Base-by-base conservation (phyloP, 1,284 basidiomycete genomes). In the Phellopilus nigrolimitatus region DNA sequence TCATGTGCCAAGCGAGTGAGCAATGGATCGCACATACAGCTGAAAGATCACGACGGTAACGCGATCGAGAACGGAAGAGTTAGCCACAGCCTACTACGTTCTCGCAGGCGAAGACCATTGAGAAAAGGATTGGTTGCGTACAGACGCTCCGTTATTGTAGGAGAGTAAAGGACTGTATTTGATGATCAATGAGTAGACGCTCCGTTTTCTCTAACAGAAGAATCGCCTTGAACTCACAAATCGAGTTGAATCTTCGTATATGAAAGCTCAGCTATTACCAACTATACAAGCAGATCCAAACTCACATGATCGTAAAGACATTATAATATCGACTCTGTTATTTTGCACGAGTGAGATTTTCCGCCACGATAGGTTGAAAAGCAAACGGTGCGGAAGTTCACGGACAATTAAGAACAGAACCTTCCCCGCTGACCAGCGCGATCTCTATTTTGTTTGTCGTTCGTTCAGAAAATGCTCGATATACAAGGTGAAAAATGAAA, bases 301-400 rank as follows among this genome's bases (percentile, higher is more conserved):
- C 51, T 36, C 40, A 53, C 51, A 49, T 27, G 37, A 53, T 40
- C 3, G 39, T 47, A 28, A 53, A 53, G 1, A 53, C 36, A 40
- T 53, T 53, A 48, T 53, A 53, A 53, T 53, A 53, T 53, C 51
- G 45, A 36, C 46, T 53, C 51, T 53, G 10, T 24, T 28, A 19
- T 8, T 25, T n/a, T 8, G 25, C 3, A 6, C 31, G 31, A 9
- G n/a, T 33, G 5, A n/a, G n/a, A n/a, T n/a, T n/a, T n/a, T n/a
- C n/a, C n/a, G n/a, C n/a, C n/a, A n/a, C n/a, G n/a, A 33, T 33
- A 33, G 31, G 31, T n/a, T n/a, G 31, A 33, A n/a, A 33, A 33
- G 31, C n/a, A 33, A 34, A 27, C 21, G 24, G 21, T n/a, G n/a
- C n/a, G 36, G 2, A 25, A 6, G 13, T 13, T 12, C 24, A 42